phyloP scores from a whole-genome alignment of 495 filamentous ascomycete species.

The Xylaria flabelliformis region DNA sequence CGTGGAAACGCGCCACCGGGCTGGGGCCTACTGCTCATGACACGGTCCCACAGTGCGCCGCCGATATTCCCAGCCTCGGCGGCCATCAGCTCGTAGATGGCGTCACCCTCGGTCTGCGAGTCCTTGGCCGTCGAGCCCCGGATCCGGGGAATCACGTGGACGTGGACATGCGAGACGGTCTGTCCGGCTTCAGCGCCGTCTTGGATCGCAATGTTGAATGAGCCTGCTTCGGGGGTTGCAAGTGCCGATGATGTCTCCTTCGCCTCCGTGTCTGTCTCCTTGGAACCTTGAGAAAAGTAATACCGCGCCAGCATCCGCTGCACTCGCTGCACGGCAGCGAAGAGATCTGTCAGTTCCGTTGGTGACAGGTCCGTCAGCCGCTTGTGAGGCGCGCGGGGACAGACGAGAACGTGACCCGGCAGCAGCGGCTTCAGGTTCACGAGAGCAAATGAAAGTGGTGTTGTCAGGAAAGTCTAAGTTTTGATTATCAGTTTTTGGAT shows the following conservation, averaged over 20 bases:
- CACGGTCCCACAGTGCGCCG: slow-evolving; percentile 57
- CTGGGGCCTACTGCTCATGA: slow-evolving; percentile 17
- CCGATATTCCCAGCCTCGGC: slow-evolving; percentile 86
- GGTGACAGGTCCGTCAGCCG: slow-evolving; percentile 77
- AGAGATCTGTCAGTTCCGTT: slow-evolving; percentile 81
- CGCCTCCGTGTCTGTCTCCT: not conserved
- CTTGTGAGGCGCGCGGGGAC: slow-evolving; percentile 65
- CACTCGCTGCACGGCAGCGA: slow-evolving; percentile 80
- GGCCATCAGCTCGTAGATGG: slow-evolving; percentile 82
- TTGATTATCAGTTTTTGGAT: slow-evolving; percentile 31
- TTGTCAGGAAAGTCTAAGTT: slow-evolving; percentile 79
- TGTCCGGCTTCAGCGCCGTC: slow-evolving; percentile 90
- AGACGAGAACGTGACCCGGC: slow-evolving; percentile 90
- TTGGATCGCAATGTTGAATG: slow-evolving; percentile 91
- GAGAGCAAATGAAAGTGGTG: slow-evolving; percentile 78
- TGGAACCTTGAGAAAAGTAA: slow-evolving; percentile 56
- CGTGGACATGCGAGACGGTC: slow-evolving; percentile 88
- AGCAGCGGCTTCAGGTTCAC: slow-evolving; percentile 96
- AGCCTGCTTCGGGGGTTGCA: slow-evolving; percentile 49
- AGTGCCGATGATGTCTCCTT: not conserved
- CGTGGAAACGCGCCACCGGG: slow-evolving; percentile 55
- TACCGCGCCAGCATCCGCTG: slow-evolving; percentile 77
- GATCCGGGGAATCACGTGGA: slow-evolving; percentile 86
- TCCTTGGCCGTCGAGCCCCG: slow-evolving; percentile 49
- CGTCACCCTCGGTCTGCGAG: slow-evolving; percentile 58